A percentile compares a stretch with the other conserved stretches of the same genome.
Evolutionary conservation across 2,329 filamentous ascomycete species (phyloP).

Genomic region (Fusarium pseudoanthophilum): DNA sequence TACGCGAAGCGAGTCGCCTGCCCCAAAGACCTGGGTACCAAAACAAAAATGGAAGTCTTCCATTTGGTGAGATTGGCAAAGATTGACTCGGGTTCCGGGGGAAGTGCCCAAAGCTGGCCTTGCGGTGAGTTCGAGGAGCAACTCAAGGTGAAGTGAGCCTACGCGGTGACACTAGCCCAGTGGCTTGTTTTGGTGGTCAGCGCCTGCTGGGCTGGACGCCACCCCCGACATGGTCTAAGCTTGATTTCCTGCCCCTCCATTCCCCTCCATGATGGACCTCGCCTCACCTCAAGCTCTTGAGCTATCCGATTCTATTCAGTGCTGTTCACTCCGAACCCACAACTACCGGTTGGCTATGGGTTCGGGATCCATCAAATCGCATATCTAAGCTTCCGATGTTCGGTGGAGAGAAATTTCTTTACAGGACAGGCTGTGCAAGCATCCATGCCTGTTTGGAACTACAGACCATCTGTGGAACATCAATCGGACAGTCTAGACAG

Average conservation of each 20-base stretch:
- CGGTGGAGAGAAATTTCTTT: conserved; percentile 31
- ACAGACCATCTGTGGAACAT: conserved; percentile 37
- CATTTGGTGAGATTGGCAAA: conserved; percentile 28
- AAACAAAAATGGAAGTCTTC: conserved; percentile 16
- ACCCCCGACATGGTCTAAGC: conserved; percentile 37
- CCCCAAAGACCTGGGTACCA: conserved; percentile 3
- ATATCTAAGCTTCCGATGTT: conserved; percentile 35
- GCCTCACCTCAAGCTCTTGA: conserved; percentile 27
- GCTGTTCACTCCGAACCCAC: conserved; percentile 25
- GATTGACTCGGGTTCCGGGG: conserved; percentile 36
- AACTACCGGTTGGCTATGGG: conserved; percentile 38
- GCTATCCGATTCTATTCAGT: conserved; percentile 20
- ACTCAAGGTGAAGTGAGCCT: conserved; percentile 25
- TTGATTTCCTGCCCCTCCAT: conserved; percentile 30
- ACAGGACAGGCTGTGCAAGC: background rate
- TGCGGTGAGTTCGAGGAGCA: conserved; percentile 29
- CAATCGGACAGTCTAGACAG: conserved; percentile 2
- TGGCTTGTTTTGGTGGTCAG: conserved; percentile 41
- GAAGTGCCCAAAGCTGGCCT: conserved; percentile 23
- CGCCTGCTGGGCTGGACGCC: conserved; percentile 30
- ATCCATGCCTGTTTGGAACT: conserved; percentile 12
- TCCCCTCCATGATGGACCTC: conserved; percentile 19
- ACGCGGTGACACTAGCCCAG: background rate
- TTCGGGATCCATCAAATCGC: conserved; percentile 18
- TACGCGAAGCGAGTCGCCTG: conserved; percentile 1